Percentiles rank a stretch among this genome's conserved stretches.
Evolutionary conservation across 192 early-diverging fungal species (phyloP).

Genomic region (Backusella westeae): DNA sequence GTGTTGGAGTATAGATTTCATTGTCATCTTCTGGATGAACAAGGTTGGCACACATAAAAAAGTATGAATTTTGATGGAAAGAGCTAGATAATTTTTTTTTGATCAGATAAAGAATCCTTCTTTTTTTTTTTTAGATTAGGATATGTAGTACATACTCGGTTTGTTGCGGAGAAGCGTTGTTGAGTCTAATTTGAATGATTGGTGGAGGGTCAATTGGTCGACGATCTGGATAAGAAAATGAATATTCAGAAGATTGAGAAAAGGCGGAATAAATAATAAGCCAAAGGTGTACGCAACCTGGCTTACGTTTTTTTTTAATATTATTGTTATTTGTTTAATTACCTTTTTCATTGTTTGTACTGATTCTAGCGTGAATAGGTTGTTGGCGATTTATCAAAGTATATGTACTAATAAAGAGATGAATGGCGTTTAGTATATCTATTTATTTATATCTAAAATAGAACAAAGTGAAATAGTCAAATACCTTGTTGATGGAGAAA

Average conservation of each 20-base stretch:
- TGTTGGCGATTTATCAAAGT: constrained; percentile 17
- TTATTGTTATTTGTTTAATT: not conserved
- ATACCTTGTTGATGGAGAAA: not conserved
- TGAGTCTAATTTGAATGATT: constrained; percentile 21
- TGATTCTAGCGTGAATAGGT: constrained; percentile 11
- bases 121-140: constrained; percentile 4
- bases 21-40: constrained; percentile 70
- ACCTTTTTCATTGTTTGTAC: constrained; percentile 19
- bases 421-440: not conserved
- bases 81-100: constrained; percentile 5
- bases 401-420: not conserved
- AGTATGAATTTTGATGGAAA: constrained; percentile 79
- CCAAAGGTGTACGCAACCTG: not conserved
- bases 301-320: not conserved
- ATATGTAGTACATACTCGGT: constrained; percentile 9
- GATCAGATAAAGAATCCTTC: not conserved
- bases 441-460: not conserved
- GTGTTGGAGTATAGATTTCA: constrained; percentile 66
- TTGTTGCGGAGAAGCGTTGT: constrained; percentile 5
- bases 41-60: constrained; percentile 91
- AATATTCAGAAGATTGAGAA: not conserved
- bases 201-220: constrained; percentile 25
- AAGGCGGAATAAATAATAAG: not conserved
- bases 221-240: constrained; percentile 14
- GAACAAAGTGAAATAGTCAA: not conserved